A percentile compares a stretch with the other conserved stretches of the same genome.
Conservation (phyloP, 257 asterid genomes). For the Gentiana macrophylla region DNA sequence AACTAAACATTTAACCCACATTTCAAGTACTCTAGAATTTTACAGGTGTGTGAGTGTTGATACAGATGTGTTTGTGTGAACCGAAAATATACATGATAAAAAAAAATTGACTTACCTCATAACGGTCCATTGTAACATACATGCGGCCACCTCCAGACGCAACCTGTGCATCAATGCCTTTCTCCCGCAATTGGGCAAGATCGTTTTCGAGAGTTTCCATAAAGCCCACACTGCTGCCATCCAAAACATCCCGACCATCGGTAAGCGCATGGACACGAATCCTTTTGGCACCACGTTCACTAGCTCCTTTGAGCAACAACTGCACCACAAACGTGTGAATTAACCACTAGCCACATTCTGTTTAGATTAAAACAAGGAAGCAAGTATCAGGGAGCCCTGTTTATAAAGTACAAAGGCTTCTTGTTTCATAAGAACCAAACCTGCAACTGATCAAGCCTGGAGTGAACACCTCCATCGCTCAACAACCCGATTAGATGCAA, state of each 20-base stretch:
- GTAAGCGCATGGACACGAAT: conserved; percentile 71
- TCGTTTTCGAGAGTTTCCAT: conserved; percentile 64
- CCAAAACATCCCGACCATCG: conserved; percentile 83
- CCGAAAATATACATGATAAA: not conserved
- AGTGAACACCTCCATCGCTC: conserved; percentile 87
- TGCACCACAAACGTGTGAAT: conserved; percentile 18
- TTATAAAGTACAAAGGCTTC: too few species aligned
- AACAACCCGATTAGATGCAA: conserved; percentile 66
- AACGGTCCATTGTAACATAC: conserved; percentile 86
- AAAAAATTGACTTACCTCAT: conserved; percentile 32
- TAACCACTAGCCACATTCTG: conserved; percentile 7
- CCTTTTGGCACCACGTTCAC: conserved; percentile 65
- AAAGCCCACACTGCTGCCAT: conserved; percentile 66
- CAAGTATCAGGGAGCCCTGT: too few species aligned
- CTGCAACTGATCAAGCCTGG: conserved; percentile 65
- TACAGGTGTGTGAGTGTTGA: too few species aligned
- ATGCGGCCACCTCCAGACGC: conserved; percentile 96
- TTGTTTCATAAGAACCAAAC: conserved; percentile 11
- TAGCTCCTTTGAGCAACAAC: conserved; percentile 69
- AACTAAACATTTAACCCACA: not conserved
- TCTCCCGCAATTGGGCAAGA: conserved; percentile 48
- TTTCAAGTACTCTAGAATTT: too few species aligned
- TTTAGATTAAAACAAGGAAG: not conserved
- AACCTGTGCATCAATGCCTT: conserved; percentile 63
- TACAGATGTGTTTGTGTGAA: not conserved